Conservation (phyloP, 1,139 yeast species). For the Schwanniomyces etchellsii region DNA sequence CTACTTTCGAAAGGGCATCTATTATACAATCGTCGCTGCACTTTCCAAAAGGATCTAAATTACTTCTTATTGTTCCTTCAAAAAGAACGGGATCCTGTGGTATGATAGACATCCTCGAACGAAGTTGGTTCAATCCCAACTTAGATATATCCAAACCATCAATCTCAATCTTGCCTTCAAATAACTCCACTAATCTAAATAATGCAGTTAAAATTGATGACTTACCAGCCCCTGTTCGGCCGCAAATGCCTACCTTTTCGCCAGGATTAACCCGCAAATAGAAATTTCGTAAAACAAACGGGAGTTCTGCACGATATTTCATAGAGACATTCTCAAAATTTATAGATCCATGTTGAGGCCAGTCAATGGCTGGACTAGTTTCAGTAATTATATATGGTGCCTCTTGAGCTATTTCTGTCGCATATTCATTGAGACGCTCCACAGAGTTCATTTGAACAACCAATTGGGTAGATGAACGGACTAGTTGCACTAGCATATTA, state of each 20-base stretch:
- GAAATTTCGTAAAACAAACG: constrained; percentile 62
- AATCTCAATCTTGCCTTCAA: constrained; percentile 45
- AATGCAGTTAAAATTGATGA: constrained; percentile 63
- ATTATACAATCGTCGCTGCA: constrained; percentile 26
- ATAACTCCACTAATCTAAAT: constrained; percentile 55
- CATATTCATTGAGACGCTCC: constrained; percentile 73
- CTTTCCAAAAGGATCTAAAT: constrained; percentile 61
- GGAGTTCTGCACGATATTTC: constrained; percentile 72
- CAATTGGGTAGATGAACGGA: constrained; percentile 59
- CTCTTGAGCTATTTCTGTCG: constrained; percentile 39
- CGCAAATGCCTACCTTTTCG: constrained; percentile 70
- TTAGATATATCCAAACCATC: constrained; percentile 58
- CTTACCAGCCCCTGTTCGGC: constrained; percentile 81
- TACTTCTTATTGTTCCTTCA: constrained; percentile 73
- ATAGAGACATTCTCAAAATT: constrained; percentile 53
- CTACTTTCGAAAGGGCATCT: constrained; percentile 31
- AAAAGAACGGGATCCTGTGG: constrained; percentile 94
- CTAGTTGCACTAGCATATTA: constrained; percentile 43
- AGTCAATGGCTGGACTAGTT: constrained; percentile 45
- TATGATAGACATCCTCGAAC: constrained; percentile 76
- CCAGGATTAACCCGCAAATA: constrained; percentile 41
- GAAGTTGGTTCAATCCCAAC: constrained; percentile 70
- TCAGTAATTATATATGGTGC: constrained; percentile 45
- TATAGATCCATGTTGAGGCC: constrained; percentile 49
- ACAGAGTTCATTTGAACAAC: constrained; percentile 85